Conservation (phyloP, 257 asterid genomes). For the Perilla frutescens region DNA sequence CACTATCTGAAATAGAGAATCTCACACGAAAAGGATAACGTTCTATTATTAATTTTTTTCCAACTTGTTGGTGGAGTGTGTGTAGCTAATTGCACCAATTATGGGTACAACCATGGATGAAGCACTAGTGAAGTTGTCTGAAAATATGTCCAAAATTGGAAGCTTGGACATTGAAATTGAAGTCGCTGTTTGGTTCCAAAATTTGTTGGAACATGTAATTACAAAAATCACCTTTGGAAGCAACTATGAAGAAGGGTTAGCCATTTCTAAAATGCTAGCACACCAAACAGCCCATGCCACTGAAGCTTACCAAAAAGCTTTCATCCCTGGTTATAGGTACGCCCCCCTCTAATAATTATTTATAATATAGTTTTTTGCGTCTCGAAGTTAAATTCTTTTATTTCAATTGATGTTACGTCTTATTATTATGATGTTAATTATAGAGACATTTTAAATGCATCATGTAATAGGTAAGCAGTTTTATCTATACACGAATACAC, state of each 20-base stretch:
- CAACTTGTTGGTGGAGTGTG: neutral
- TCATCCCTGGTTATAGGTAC: slow-evolving; percentile 80
- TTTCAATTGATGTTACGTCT: neutral
- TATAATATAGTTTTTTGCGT: no score
- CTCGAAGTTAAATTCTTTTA: no score
- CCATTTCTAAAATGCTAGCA: slow-evolving; percentile 66
- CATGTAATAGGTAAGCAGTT: no score
- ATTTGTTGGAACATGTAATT: slow-evolving; percentile 64
- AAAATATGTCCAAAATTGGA: slow-evolving; percentile 47
- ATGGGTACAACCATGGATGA: slow-evolving; percentile 64
- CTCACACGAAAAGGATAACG: no score
- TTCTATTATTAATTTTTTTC: neutral
- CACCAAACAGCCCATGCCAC: slow-evolving; percentile 76
- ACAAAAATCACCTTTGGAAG: slow-evolving; percentile 67
- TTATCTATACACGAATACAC: no score
- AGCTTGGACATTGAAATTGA: slow-evolving; percentile 66
- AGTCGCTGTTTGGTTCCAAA: slow-evolving; percentile 63
- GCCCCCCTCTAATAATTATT: no score
- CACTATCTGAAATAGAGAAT: no score
- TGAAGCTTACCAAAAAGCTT: slow-evolving; percentile 62
- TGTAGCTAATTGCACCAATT: slow-evolving; percentile 66
- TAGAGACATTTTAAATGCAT: no score
- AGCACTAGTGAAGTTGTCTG: slow-evolving; percentile 58
- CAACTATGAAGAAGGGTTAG: slow-evolving; percentile 70
- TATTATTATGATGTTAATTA: no score